Percentiles rank a stretch among this genome's conserved stretches.
Conservation (phyloP, 257 asterid species). For the Gentiana macrophylla region DNA sequence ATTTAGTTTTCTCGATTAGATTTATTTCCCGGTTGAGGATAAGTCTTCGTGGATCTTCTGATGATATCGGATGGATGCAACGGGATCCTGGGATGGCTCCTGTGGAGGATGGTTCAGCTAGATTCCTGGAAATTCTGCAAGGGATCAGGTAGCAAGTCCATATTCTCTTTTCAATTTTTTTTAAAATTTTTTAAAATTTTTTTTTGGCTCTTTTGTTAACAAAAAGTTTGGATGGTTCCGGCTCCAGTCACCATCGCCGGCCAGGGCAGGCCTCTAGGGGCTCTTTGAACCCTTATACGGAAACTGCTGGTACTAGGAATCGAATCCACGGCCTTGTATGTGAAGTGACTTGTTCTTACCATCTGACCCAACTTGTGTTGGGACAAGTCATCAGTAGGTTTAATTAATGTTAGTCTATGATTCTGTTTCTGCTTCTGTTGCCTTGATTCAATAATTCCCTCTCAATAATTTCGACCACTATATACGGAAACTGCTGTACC, state of each 20-base stretch:
- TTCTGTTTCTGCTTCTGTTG: neutral
- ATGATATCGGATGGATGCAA: constrained; percentile 94
- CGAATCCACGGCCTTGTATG: no score
- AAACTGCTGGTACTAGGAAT: no score
- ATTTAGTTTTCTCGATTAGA: constrained; percentile 23
- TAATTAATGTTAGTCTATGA: constrained; percentile 1
- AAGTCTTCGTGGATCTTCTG: constrained; percentile 75
- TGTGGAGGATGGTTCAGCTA: constrained; percentile 73
- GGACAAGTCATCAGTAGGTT: no score
- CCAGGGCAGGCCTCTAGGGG: no score
- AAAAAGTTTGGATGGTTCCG: no score
- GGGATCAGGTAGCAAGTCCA: constrained; percentile 45
- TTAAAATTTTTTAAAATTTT: no score
- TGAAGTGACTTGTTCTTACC: no score
- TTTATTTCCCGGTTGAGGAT: constrained; percentile 38
- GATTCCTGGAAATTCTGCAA: constrained; percentile 66
- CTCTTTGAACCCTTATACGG: no score
- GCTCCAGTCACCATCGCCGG: no score
- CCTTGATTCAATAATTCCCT: neutral
- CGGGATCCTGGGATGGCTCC: constrained; percentile 62
- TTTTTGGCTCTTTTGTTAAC: no score
- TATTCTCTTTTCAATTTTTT: neutral
- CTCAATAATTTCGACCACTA: neutral
- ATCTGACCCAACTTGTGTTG: no score
- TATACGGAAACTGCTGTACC: neutral